A percentile compares a stretch with the other conserved stretches of the same genome.
These are phyloP conservation scores for Cucurbita maxima DNA, from an alignment of 306 rosid genomes.

Conservation along the genomic window DNA sequence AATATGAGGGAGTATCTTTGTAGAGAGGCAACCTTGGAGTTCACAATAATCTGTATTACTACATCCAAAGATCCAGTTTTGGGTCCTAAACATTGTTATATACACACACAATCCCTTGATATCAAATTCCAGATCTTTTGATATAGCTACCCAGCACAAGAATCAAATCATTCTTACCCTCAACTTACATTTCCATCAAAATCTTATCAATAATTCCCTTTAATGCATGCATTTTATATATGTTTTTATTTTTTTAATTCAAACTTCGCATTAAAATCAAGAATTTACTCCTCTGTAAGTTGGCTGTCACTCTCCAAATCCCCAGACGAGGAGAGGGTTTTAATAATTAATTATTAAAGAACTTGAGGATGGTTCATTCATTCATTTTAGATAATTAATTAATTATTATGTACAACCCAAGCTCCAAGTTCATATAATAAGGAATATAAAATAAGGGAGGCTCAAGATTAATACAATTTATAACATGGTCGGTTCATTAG, in stretches of 20 bases:
- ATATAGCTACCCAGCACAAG: too few relatives aligned
- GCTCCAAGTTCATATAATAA: neutral
- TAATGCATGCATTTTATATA: neutral
- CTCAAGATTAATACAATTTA: slow-evolving; percentile 25
- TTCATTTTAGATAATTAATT: neutral
- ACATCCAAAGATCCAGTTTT: slow-evolving; percentile 6
- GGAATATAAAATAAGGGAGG: slow-evolving; percentile 14
- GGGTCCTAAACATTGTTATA: neutral
- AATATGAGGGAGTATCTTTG: neutral
- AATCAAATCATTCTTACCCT: too few relatives aligned
- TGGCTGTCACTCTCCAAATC: slow-evolving; percentile 54
- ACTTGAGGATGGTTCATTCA: neutral
- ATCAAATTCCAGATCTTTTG: neutral
- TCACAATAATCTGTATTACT: neutral
- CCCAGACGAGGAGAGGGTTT: slow-evolving; percentile 9
- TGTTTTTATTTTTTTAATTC: neutral
- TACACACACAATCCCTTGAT: neutral
- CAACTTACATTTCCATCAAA: neutral
- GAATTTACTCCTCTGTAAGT: slow-evolving; percentile 30
- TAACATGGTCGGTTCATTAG: slow-evolving; percentile 25
- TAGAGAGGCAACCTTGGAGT: neutral
- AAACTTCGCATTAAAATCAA: too few relatives aligned
- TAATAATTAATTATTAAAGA: neutral
- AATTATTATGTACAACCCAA: neutral
- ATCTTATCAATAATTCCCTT: neutral